Evolutionary conservation across 139 green algal species (phyloP).

Genomic region (Dunaliella primolecta): DNA sequence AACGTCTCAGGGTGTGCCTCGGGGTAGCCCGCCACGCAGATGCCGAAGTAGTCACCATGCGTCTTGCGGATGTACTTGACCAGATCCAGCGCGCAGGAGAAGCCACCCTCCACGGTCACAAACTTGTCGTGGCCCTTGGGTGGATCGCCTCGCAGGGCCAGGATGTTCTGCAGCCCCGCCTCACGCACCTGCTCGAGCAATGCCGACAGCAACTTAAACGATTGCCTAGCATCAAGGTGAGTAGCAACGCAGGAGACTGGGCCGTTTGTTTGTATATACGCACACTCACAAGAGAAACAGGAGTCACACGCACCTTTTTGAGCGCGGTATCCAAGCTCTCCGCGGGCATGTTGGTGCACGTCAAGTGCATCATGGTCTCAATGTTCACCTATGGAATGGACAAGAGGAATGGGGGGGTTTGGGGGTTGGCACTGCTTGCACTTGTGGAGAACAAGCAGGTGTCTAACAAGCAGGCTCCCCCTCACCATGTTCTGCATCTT

Average conservation of each 20-base stretch:
- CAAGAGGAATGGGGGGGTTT: too few species aligned
- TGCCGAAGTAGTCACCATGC: constrained; percentile 93
- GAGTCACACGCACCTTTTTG: constrained; percentile 59
- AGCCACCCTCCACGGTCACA: constrained; percentile 80
- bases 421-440: too few species aligned
- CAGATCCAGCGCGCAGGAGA: constrained; percentile 90
- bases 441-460: too few species aligned
- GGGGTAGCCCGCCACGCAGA: constrained; percentile 91
- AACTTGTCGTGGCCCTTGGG: constrained; percentile 93
- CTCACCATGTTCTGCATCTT: constrained; percentile 92
- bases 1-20: constrained; percentile 95
- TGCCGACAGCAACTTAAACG: too few species aligned
- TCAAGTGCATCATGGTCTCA: constrained; percentile 99
- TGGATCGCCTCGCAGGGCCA: constrained; percentile 91
- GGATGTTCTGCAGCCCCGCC: constrained; percentile 89
- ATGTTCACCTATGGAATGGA: constrained; percentile 84
- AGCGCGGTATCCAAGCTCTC: constrained; percentile 86
- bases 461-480: too few species aligned
- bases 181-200: constrained; percentile 76
- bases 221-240: too few species aligned
- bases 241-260: too few species aligned
- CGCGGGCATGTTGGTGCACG: constrained; percentile 96
- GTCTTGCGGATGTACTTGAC: constrained; percentile 84
- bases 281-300: too few species aligned
- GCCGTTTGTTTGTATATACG: too few species aligned